A percentile compares a stretch with the other conserved stretches of the same genome.
phyloP scores from a whole-genome alignment of 108 stramenopile species.

The Schizochytrium sp. region DNA sequence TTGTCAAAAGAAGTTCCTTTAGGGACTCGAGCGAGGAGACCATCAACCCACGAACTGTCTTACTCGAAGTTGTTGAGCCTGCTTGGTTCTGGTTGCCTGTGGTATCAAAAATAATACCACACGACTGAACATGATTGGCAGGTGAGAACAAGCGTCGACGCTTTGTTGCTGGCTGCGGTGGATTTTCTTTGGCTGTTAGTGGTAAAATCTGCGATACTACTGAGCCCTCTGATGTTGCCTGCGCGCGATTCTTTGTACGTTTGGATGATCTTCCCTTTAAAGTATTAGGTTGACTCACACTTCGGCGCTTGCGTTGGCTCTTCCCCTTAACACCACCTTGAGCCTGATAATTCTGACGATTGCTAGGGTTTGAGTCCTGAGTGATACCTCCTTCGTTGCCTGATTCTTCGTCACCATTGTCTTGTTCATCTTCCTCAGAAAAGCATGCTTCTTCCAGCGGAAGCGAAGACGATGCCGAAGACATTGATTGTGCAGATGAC shows the following conservation, averaged over 20 bases:
- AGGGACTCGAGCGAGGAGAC: conserved; percentile 14
- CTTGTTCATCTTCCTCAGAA: background rate
- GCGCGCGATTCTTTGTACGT: conserved; percentile 20
- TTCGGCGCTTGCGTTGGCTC: conserved; percentile 45
- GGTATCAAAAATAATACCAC: background rate
- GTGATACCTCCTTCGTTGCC: background rate
- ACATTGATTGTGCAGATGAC: background rate
- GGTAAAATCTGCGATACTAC: background rate
- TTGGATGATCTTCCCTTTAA: background rate
- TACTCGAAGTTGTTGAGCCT: background rate
- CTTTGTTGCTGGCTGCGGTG: conserved; percentile 35
- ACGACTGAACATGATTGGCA: background rate
- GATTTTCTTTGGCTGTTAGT: background rate
- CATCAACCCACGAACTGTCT: background rate
- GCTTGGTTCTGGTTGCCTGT: background rate
- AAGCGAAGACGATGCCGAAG: background rate
- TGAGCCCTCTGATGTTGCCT: background rate
- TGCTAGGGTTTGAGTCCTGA: background rate
- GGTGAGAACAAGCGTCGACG: background rate
- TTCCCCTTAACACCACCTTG: background rate
- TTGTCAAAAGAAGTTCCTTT: background rate
- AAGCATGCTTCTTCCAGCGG: background rate
- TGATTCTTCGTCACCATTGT: background rate
- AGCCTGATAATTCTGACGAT: too few species aligned
- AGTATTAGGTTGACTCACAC: conserved; percentile 4